phyloP scores from a whole-genome alignment of 371 early-diverging fungal species.

The Phascolomyces articulosus region DNA sequence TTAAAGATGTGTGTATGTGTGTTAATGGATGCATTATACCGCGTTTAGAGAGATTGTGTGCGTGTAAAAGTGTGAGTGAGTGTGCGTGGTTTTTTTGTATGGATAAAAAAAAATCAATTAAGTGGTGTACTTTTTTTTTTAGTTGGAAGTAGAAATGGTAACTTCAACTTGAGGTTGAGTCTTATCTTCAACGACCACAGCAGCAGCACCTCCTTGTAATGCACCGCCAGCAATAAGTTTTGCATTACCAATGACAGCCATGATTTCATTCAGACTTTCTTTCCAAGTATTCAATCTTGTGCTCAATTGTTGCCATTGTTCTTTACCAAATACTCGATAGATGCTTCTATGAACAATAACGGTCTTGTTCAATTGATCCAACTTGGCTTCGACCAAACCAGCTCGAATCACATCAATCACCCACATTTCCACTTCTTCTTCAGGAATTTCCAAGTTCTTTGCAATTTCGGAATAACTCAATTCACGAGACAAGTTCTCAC shows the following conservation, averaged over 20 bases:
- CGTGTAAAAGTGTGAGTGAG: background rate
- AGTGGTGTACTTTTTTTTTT: background rate
- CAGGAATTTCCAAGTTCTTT: slow-evolving; percentile 71
- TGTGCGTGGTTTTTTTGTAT: too few species aligned
- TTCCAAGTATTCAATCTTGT: slow-evolving; percentile 80
- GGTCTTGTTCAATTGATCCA: slow-evolving; percentile 87
- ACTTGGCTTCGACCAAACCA: slow-evolving; percentile 92
- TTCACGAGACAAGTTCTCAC: slow-evolving; percentile 69
- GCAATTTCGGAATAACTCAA: slow-evolving; percentile 79
- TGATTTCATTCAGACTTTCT: slow-evolving; percentile 74
- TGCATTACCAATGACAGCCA: slow-evolving; percentile 84
- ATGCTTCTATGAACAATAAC: slow-evolving; percentile 80
- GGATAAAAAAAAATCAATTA: too few species aligned
- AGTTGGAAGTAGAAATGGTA: slow-evolving; percentile 14
- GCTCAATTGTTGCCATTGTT: slow-evolving; percentile 82
- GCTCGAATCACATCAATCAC: slow-evolving; percentile 92
- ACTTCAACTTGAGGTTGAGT: slow-evolving; percentile 26
- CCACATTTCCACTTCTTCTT: slow-evolving; percentile 91
- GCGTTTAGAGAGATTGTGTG: too few species aligned
- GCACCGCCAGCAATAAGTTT: slow-evolving; percentile 68
- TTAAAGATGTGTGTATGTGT: background rate
- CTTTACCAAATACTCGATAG: slow-evolving; percentile 81
- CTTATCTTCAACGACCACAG: slow-evolving; percentile 41
- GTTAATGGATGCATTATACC: too few species aligned
- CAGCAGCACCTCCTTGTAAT: slow-evolving; percentile 40